Base-by-base conservation (phyloP, 495 filamentous ascomycete genomes). In the Lasiosphaeria hispida region DNA sequence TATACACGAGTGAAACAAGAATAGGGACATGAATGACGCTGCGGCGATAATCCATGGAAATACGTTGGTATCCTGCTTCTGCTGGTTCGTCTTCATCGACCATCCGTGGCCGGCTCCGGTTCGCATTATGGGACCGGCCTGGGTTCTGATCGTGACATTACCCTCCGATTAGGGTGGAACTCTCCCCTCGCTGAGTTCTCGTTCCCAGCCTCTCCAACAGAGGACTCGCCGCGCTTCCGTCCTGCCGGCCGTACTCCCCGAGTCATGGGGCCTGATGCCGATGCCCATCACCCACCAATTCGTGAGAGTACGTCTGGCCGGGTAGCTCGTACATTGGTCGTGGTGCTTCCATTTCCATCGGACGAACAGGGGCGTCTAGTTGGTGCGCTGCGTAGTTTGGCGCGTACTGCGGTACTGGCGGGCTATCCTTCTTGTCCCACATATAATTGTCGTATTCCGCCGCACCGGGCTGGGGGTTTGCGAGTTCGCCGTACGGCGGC, bases 301-400 rank as follows among this genome's bases (percentile, higher is more conserved):
- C 72, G 48, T 75, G 67, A 7, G 64, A 60, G 33, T 63, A 58
- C 0, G 55, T 18, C 57, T 73, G 65, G 1, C 56, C 53, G 0
- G 71, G 57, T 37, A 72, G 53, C 55, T 75, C 72, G 37, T 65
- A 73, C 37, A 72, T 48, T 4, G 67, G 64, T 44, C 50, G 40
- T 42, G 62, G 63, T 13, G 51, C 52, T n/a, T 33, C 51, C 45
- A 71, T 35, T 62, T 71, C 68, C 10, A 51, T 56, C 19, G 67
- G 63, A 11, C 48, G 35, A 1, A 42, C 23, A 7, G 38, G 15
- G 33, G 53, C 19, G 43, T 71, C 67, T 7, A 71, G 60, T 58
- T 72, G 63, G 11, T 63, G 55, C 7, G 60, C n/a, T 10, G 8
- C 33, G 17, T 15, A 39, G 35, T 44, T 19, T 10, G 33, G 17